phyloP scores from a whole-genome alignment of 2,329 filamentous ascomycete species.

The Paradendryphiella salina region DNA sequence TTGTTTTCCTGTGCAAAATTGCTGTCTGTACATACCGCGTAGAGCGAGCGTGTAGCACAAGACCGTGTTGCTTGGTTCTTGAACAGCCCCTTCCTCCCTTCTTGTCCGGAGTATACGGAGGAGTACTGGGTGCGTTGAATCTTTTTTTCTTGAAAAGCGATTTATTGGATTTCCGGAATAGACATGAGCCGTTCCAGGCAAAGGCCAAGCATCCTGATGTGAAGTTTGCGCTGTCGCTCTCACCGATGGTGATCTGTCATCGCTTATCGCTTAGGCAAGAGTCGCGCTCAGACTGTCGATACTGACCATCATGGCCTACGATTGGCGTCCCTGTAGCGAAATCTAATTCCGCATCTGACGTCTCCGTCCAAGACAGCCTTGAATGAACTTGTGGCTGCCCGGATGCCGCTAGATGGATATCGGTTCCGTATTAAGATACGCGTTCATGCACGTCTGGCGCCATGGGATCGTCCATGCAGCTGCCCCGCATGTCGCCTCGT shows the following conservation, averaged over 20 bases:
- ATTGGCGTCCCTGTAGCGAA: not conserved
- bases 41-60: not conserved
- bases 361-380: not conserved
- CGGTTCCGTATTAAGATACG: not conserved
- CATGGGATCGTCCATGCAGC: not conserved
- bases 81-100: not conserved
- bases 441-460: constrained; percentile 4
- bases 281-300: not conserved
- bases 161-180: not conserved
- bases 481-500: not conserved
- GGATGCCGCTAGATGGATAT: not conserved
- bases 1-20: not conserved
- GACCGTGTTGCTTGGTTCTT: not conserved
- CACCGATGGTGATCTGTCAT: too few relatives aligned
- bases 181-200: not conserved
- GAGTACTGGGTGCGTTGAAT: not conserved
- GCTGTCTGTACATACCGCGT: not conserved
- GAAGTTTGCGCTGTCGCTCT: too few relatives aligned
- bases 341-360: not conserved
- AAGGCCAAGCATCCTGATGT: not conserved
- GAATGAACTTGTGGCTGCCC: not conserved
- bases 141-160: not conserved
- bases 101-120: not conserved
- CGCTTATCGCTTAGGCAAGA: too few relatives aligned
- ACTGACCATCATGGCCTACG: too few relatives aligned